Evolutionary conservation across 129 eudicot genomes (phyloP).

Genomic region (Ambrosia trifida): DNA sequence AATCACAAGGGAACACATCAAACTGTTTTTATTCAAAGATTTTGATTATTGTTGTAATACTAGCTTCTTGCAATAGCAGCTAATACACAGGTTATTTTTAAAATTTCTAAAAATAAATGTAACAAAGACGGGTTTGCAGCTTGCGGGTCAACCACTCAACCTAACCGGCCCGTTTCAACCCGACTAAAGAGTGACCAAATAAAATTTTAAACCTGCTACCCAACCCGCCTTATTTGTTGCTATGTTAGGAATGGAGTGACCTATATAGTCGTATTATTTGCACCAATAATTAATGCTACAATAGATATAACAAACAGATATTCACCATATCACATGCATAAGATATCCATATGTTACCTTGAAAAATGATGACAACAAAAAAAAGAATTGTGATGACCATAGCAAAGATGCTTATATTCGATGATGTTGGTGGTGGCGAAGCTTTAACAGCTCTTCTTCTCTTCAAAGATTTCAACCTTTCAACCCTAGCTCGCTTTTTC

Average conservation of each 20-base stretch:
- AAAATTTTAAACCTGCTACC: too few species aligned
- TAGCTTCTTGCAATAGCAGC: not conserved
- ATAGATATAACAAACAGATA: not conserved
- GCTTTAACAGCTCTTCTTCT: conserved; percentile 49
- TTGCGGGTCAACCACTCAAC: conserved; percentile 4
- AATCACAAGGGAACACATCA: not conserved
- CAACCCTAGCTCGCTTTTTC: conserved; percentile 71
- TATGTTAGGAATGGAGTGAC: too few species aligned
- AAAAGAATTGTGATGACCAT: conserved; percentile 60
- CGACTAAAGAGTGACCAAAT: too few species aligned
- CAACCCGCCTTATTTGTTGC: too few species aligned
- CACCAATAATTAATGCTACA: not conserved
- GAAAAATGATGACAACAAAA: conserved; percentile 55
- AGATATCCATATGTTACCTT: conserved; percentile 48
- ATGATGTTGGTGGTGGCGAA: conserved; percentile 42
- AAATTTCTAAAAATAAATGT: not conserved
- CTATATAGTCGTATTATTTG: not conserved
- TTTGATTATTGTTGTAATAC: not conserved
- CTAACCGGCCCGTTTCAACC: too few species aligned
- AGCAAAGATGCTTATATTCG: conserved; percentile 50
- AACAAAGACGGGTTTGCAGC: not conserved
- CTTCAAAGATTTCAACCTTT: conserved; percentile 64
- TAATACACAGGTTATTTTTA: not conserved
- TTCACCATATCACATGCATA: conserved; percentile 20
- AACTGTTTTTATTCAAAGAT: not conserved